A percentile compares a stretch with the other conserved stretches of the same genome.
Conservation (phyloP, 192 early-diverging fungal genomes). For the Kappamyces sp. region DNA sequence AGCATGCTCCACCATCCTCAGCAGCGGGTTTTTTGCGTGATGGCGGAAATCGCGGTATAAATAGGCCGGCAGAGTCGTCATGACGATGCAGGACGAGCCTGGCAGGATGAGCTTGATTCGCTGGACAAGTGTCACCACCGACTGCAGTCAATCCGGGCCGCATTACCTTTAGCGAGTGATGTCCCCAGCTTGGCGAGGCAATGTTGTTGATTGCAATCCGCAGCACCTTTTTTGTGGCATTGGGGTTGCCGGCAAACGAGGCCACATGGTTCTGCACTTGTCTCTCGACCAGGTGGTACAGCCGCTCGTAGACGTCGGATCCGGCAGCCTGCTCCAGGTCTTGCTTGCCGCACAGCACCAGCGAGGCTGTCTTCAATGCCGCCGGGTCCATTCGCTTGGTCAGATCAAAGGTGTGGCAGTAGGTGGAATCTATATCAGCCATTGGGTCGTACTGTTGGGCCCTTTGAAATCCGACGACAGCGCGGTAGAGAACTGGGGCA, state of each 20-base stretch:
- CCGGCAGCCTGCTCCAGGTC: conserved; percentile 4
- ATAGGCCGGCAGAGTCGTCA: conserved; percentile 77
- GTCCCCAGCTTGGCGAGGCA: conserved; percentile 72
- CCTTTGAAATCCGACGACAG: background rate
- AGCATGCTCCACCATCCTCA: conserved; percentile 68
- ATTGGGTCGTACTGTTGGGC: conserved; percentile 13
- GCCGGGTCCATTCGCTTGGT: conserved; percentile 64
- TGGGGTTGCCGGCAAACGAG: no score
- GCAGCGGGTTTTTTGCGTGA: conserved; percentile 25
- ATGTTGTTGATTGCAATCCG: conserved; percentile 77
- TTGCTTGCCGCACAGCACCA: conserved; percentile 11
- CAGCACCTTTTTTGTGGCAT: conserved; percentile 34
- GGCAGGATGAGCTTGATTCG: conserved; percentile 70
- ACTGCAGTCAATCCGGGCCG: conserved; percentile 1
- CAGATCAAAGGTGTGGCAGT: conserved; percentile 80
- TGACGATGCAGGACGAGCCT: conserved; percentile 64
- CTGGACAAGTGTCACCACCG: conserved; percentile 51
- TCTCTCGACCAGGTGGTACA: conserved; percentile 13
- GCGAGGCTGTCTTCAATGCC: conserved; percentile 40
- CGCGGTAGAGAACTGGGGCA: conserved; percentile 59
- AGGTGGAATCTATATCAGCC: conserved; percentile 41
- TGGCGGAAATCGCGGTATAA: conserved; percentile 51
- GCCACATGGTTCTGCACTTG: no score
- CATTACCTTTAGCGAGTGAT: no score
- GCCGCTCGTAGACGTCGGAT: conserved; percentile 19